These are phyloP conservation scores for Suillus subaureus DNA, from an alignment of 768 basidiomycete species.

Conservation along the genomic window DNA sequence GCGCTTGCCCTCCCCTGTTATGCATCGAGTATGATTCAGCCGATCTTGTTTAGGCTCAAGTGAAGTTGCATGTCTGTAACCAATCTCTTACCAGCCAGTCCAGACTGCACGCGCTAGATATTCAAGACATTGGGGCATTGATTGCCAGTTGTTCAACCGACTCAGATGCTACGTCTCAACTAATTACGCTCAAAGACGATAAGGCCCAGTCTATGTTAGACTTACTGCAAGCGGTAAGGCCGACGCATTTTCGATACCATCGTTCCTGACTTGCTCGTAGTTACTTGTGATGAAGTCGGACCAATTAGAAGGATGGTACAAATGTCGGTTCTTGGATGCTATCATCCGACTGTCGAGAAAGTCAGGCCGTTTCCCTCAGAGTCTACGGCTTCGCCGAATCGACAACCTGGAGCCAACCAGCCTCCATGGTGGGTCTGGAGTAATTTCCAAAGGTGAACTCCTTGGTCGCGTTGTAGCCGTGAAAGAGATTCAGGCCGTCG, in stretches of 20 bases:
- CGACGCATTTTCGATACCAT: not conserved
- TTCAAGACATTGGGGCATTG: constrained; percentile 27
- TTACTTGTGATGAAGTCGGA: constrained; percentile 27
- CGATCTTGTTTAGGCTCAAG: constrained; percentile 18
- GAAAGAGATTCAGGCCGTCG: constrained; percentile 28
- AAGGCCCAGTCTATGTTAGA: constrained; percentile 29
- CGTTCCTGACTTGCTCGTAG: constrained; percentile 9
- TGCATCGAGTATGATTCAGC: not conserved
- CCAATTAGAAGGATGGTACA: constrained; percentile 28
- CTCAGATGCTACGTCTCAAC: constrained; percentile 12
- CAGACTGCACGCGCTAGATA: constrained; percentile 23
- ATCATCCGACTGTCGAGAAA: constrained; percentile 32
- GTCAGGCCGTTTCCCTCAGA: constrained; percentile 30
- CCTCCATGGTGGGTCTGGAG: constrained; percentile 34
- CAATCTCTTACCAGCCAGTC: constrained; percentile 12
- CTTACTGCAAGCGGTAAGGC: constrained; percentile 27
- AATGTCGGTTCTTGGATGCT: constrained; percentile 30
- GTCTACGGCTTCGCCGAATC: constrained; percentile 24
- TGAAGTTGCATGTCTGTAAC: constrained; percentile 24
- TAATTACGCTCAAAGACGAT: constrained; percentile 22
- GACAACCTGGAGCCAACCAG: constrained; percentile 16
- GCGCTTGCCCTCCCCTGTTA: constrained; percentile 9
- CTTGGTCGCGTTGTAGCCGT: constrained; percentile 32
- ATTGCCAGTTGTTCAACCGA: constrained; percentile 24
- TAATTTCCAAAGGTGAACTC: constrained; percentile 32